Evolutionary conservation across 139 green algal genomes (phyloP), one percentile per base, ranked within the genome.

Genomic region (Trebouxia sp.): DNA sequence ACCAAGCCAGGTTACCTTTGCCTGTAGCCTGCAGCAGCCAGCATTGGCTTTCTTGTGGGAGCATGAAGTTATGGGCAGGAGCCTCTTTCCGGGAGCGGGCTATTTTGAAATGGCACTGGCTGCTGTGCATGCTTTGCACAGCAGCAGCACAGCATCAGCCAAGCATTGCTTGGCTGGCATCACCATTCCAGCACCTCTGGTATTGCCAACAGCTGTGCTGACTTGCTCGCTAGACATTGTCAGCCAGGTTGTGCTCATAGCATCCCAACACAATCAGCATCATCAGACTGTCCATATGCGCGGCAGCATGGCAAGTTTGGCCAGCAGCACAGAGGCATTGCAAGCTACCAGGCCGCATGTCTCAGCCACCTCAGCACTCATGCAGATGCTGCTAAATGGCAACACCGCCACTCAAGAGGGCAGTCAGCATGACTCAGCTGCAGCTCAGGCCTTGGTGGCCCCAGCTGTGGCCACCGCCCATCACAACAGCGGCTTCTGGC

Each of bases 401-500:
- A n/a, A n/a, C n/a, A n/a, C n/a, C n/a, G n/a, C n/a, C 10, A 15
- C 32, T 45, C 35, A 43, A 8, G n/a, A 72, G 62, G 32, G 26
- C 32, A 39, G 28, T 30, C 9, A 24, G 14, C 28, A 24, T 42
- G 28, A 67, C 3, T 26, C 24, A 69, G 10, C 62, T 72, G 62
- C 62, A 26, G 62, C 62, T 72, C 62, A 72, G 12, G 62, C 62
- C 20, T 41, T 12, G 8, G 37, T 72, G 24, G 62, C 62, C 32
- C 62, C 62, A 72, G 62, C 62, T 72, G 62, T 72, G 7, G 62
- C 35, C 15, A 43, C 62, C 17, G 12, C 62, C 20, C 62, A 72
- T 32, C 62, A 72, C 32, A 35, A 72, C 12, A 77, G 42, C 26
- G 85, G 84, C n/a, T 35, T 89, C 26, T 82, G 79, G 50, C 38